Evolutionary conservation across 306 rosid genomes (phyloP), one percentile per base, ranked within the genome.

Genomic region (Macrotyloma uniflorum): DNA sequence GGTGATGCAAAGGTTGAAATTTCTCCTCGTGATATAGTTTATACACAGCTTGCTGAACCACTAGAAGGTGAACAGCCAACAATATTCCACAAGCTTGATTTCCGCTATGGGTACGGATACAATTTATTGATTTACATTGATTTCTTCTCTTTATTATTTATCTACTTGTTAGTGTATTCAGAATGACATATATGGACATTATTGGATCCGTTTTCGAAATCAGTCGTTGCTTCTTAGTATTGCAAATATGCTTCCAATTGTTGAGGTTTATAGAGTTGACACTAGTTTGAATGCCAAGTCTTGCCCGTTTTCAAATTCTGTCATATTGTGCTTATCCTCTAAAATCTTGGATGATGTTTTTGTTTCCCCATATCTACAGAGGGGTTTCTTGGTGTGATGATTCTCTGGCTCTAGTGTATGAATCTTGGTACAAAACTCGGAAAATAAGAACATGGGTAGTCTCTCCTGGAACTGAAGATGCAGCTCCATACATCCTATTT

Each of bases 371-470:
- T 81, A 58, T 76, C 62, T 62, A 75, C 96, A 95, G 99, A 75
- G 98, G 99, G 64, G 86, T 93, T 83, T 91, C 96, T 59, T 95
- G 99, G 99, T 93, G 91, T 74, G 97, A 95, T 84, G 97, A 90
- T 83, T 88, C 93, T 6, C 77, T 95, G 76, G 98, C 98, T 71
- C 81, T 95, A 76, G 96, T 95, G 71, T 95, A 93, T 72, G 99
- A 95, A 80, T 95, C 99, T 72, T 95, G 99, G 99, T 95, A 91
- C 75, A 95, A 95, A 88, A 93, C 98, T 70, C 86, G 98, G 70
- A 80, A 80, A 78, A 72, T 87, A 40, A 86, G 85, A 85, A 93
- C 98, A 42, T 95, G 99, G 98, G 88, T 91, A 18, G 82, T 93
- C 68, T 85, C 97, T 86, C 98, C 99, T 80, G 97, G 91, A 70